Conservation (phyloP, 2,329 filamentous ascomycete species). For the Westerdykella sp. region DNA sequence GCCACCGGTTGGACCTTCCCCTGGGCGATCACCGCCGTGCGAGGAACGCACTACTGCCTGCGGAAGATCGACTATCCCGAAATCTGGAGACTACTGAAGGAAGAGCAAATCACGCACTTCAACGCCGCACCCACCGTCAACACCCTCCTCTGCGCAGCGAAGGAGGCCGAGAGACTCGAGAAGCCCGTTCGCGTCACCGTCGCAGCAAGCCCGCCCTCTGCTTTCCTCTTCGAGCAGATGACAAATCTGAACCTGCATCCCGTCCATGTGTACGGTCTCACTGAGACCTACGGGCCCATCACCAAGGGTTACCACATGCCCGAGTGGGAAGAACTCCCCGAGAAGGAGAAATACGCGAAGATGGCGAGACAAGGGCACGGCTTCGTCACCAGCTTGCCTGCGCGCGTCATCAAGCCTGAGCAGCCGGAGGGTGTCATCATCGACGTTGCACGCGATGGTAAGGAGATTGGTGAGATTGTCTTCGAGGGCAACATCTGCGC, state of each 20-base stretch:
- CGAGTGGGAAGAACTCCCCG: slow-evolving; percentile 68
- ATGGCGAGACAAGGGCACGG: slow-evolving; percentile 96
- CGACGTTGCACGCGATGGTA: slow-evolving; percentile 63
- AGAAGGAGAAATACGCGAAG: slow-evolving; percentile 71
- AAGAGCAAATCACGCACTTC: slow-evolving; percentile 87
- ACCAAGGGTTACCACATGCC: slow-evolving; percentile 90
- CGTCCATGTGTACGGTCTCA: slow-evolving; percentile 85
- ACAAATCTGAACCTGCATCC: slow-evolving; percentile 76
- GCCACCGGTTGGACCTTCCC: slow-evolving; percentile 74
- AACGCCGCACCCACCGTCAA: slow-evolving; percentile 96
- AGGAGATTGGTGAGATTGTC: slow-evolving; percentile 77
- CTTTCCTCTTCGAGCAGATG: slow-evolving; percentile 92
- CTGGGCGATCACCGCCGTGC: slow-evolving; percentile 85
- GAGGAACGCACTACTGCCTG: slow-evolving; percentile 91
- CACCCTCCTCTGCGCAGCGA: slow-evolving; percentile 76
- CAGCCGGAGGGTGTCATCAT: slow-evolving; percentile 60
- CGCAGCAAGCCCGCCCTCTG: slow-evolving; percentile 78
- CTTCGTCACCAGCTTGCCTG: slow-evolving; percentile 74
- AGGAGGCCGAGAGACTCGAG: slow-evolving; percentile 65
- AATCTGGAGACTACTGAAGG: slow-evolving; percentile 83
- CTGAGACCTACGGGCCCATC: slow-evolving; percentile 89
- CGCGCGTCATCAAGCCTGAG: slow-evolving; percentile 74
- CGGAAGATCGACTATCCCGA: slow-evolving; percentile 91
- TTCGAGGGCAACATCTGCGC: slow-evolving; percentile 89
- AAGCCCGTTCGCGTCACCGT: slow-evolving; percentile 79